These are phyloP conservation scores for Tubosaeta brunneosetosa DNA, from an alignment of 768 basidiomycete genomes.

Conservation along the genomic window DNA sequence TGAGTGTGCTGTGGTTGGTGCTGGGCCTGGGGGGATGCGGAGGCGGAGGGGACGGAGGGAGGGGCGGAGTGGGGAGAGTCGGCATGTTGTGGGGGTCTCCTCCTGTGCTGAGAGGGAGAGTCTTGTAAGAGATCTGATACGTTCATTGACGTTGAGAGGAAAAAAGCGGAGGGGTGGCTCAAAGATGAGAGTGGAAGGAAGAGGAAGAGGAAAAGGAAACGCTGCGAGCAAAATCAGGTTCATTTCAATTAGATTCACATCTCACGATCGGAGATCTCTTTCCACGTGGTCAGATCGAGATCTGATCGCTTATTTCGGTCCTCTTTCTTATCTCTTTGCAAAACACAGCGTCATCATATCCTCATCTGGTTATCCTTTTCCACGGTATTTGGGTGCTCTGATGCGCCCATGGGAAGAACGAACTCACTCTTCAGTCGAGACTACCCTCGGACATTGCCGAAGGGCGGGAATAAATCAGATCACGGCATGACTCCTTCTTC, in stretches of 20 bases:
- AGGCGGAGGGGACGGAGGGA: constrained; percentile 22
- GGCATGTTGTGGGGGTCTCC: constrained; percentile 26
- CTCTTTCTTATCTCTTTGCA: not conserved
- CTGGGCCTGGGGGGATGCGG: constrained; percentile 31
- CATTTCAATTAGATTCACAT: constrained; percentile 34
- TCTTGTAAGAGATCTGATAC: constrained; percentile 66
- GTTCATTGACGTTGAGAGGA: constrained; percentile 43
- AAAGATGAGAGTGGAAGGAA: constrained; percentile 26
- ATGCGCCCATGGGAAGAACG: too few species aligned
- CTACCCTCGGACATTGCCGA: not conserved
- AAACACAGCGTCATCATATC: too few species aligned
- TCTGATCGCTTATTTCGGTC: constrained; percentile 14
- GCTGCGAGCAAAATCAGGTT: constrained; percentile 26
- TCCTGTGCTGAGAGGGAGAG: constrained; percentile 57
- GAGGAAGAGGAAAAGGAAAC: constrained; percentile 28
- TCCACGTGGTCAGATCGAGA: constrained; percentile 32
- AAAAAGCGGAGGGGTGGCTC: constrained; percentile 5
- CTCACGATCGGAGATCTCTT: constrained; percentile 30
- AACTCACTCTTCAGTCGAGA: too few species aligned
- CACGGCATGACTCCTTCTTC: too few species aligned
- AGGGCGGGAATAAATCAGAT: not conserved
- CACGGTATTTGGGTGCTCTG: not conserved
- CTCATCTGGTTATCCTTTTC: too few species aligned
- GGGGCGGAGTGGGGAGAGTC: constrained; percentile 26
- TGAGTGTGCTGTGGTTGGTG: constrained; percentile 27